phyloP scores from a whole-genome alignment of 495 filamentous ascomycete genomes.

The Aspergillus incahuasiensis region DNA sequence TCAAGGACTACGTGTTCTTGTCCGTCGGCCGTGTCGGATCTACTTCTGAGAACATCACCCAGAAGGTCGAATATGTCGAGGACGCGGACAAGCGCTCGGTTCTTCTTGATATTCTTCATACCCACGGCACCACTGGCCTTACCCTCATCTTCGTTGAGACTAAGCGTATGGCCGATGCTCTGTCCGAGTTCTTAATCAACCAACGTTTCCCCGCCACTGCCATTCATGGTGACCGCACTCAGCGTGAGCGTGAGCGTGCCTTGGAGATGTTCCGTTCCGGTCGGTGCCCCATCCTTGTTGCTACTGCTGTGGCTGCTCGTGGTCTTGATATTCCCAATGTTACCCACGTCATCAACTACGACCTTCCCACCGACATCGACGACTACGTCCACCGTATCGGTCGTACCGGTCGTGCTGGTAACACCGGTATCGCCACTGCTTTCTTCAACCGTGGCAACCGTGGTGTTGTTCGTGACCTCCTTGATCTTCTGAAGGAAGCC shows the following conservation, averaged over 20 bases:
- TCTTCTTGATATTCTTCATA: conserved; percentile 94
- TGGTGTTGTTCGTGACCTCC: conserved; percentile 88
- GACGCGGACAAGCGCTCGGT: conserved; percentile 97
- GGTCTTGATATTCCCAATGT: conserved; percentile 97
- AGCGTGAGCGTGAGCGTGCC: conserved; percentile 97
- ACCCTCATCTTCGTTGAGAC: conserved; percentile 99
- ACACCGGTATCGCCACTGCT: conserved; percentile 95
- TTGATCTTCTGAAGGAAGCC: conserved; percentile 95
- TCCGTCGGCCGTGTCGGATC: conserved; percentile 98
- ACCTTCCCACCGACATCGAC: conserved; percentile 96
- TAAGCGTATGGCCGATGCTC: conserved; percentile 97
- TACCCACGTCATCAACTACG: conserved; percentile 98
- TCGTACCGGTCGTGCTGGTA: conserved; percentile 99
- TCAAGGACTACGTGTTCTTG: conserved; percentile 97
- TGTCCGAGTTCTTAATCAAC: conserved; percentile 97
- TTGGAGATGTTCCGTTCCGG: conserved; percentile 95
- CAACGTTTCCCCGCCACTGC: conserved; percentile 98
- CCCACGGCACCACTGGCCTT: conserved; percentile 75
- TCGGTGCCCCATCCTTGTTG: conserved; percentile 92
- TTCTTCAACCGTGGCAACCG: conserved; percentile 99
- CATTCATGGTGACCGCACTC: conserved; percentile 96
- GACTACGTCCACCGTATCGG: conserved; percentile 99
- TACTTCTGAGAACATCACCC: conserved; percentile 99
- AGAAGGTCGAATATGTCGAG: conserved; percentile 97
- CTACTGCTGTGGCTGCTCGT: conserved; percentile 95